Percentiles rank a stretch among this genome's conserved stretches.
These are phyloP conservation scores for Mallotus nudiflorus DNA, from an alignment of 345 rosid genomes.

Conservation along the genomic window DNA sequence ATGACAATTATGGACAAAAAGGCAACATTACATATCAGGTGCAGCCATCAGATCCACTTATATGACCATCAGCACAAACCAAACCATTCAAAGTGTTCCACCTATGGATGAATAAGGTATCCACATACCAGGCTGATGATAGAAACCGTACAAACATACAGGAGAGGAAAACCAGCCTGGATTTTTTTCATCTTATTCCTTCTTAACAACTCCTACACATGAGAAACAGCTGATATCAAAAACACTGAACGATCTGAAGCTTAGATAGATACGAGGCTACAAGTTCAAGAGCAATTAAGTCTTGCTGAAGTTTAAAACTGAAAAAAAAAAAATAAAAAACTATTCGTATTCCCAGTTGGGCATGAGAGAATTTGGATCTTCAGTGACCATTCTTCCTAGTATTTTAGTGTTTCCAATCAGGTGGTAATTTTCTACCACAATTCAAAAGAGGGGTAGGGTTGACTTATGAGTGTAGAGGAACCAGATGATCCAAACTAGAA, in stretches of 20 bases:
- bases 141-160: constrained; percentile 45
- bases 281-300: not conserved
- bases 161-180: constrained; percentile 47
- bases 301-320: not conserved
- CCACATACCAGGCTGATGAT: constrained; percentile 38
- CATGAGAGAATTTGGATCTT: no score
- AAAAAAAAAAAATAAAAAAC: not conserved
- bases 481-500: no score
- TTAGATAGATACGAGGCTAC: no score
- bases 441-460: no score
- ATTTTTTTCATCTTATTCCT: constrained; percentile 26
- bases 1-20: not conserved
- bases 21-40: not conserved
- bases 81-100: not conserved
- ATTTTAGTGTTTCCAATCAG: no score
- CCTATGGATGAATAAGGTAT: constrained; percentile 34
- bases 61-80: not conserved
- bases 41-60: not conserved
- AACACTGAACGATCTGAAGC: not conserved
- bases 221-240: not conserved
- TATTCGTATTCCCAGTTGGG: no score
- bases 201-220: constrained; percentile 40
- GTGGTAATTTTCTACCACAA: no score
- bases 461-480: no score
- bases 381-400: no score